Percentiles rank a stretch among this genome's conserved stretches.
Evolutionary conservation across 2,329 filamentous ascomycete species (phyloP).

Genomic region (Phoma sp.): DNA sequence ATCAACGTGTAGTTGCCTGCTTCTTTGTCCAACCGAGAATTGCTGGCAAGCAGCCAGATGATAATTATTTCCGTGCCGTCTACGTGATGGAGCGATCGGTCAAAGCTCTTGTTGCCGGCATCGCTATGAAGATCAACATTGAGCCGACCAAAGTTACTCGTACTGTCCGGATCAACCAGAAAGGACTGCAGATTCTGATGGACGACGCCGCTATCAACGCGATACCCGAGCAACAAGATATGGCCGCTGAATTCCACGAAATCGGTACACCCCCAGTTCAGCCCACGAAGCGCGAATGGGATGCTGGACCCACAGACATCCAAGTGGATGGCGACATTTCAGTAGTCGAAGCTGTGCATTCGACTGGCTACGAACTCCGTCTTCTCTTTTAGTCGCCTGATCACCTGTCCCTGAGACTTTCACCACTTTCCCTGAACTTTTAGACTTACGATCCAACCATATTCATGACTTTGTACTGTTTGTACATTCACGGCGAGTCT

Average conservation of each 20-base stretch:
- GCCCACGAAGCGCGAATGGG: slow-evolving; percentile 60
- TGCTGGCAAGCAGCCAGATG: slow-evolving; percentile 55
- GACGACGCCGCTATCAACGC: slow-evolving; percentile 89
- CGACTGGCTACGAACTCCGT: slow-evolving; percentile 56
- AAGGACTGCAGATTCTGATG: slow-evolving; percentile 81
- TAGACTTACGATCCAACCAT: slow-evolving; percentile 28
- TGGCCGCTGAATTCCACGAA: slow-evolving; percentile 74
- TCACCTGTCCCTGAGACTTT: slow-evolving; percentile 3
- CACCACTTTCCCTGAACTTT: slow-evolving; percentile 17
- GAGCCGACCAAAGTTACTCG: slow-evolving; percentile 74
- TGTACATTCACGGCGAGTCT: slow-evolving; percentile 30
- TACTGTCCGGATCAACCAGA: slow-evolving; percentile 73
- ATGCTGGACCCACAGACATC: slow-evolving; percentile 54
- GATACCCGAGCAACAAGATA: slow-evolving; percentile 88
- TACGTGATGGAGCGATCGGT: slow-evolving; percentile 81
- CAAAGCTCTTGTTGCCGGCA: slow-evolving; percentile 72
- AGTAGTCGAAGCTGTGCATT: slow-evolving; percentile 51
- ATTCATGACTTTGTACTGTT: slow-evolving; percentile 44
- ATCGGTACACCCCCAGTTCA: slow-evolving; percentile 54
- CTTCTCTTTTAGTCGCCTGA: slow-evolving; percentile 50
- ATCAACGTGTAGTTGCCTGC: slow-evolving; percentile 70
- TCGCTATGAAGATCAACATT: slow-evolving; percentile 81
- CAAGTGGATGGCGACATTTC: slow-evolving; percentile 57
- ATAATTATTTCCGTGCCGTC: slow-evolving; percentile 80
- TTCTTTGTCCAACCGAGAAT: slow-evolving; percentile 75